Evolutionary conservation across 495 filamentous ascomycete species (phyloP).

Genomic region (Symbiotaphrina buchneri): DNA sequence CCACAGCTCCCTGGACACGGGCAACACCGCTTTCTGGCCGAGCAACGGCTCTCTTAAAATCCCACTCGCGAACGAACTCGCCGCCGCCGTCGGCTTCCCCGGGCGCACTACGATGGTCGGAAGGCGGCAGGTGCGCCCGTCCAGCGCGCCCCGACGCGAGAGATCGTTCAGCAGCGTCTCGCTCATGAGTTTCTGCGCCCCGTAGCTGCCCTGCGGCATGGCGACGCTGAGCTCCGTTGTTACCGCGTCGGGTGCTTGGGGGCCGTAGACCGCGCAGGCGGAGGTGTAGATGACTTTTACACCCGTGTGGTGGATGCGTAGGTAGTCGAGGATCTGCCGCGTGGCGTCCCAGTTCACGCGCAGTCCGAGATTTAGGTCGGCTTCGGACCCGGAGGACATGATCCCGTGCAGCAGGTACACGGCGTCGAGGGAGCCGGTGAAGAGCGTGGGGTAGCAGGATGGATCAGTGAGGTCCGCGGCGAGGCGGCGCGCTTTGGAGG

Average conservation of each 20-base stretch:
- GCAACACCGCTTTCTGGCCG: too few relatives aligned
- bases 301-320: conserved; percentile 32
- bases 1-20: conserved; percentile 29
- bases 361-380: conserved; percentile 50
- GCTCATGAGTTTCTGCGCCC: conserved; percentile 56
- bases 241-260: conserved; percentile 15
- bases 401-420: conserved; percentile 71
- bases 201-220: conserved; percentile 49
- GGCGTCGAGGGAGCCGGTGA: too few relatives aligned
- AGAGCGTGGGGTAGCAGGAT: too few relatives aligned
- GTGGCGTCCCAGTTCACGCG: conserved; percentile 53
- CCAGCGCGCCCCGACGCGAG: conserved; percentile 42
- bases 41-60: conserved; percentile 50
- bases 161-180: conserved; percentile 59
- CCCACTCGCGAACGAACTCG: conserved; percentile 49
- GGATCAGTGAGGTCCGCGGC: conserved; percentile 24
- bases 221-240: conserved; percentile 35
- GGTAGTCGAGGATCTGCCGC: conserved; percentile 33
- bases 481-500: conserved; percentile 24
- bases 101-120: conserved; percentile 58
- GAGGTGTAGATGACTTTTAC: conserved; percentile 42
- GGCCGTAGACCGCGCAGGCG: conserved; percentile 39
- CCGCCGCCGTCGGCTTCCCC: conserved; percentile 52
- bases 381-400: conserved; percentile 61
- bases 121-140: conserved; percentile 43